Percentiles rank a stretch among this genome's conserved stretches.
phyloP scores from a whole-genome alignment of 2,329 filamentous ascomycete species.

The Pseudogymnoascus sp. region DNA sequence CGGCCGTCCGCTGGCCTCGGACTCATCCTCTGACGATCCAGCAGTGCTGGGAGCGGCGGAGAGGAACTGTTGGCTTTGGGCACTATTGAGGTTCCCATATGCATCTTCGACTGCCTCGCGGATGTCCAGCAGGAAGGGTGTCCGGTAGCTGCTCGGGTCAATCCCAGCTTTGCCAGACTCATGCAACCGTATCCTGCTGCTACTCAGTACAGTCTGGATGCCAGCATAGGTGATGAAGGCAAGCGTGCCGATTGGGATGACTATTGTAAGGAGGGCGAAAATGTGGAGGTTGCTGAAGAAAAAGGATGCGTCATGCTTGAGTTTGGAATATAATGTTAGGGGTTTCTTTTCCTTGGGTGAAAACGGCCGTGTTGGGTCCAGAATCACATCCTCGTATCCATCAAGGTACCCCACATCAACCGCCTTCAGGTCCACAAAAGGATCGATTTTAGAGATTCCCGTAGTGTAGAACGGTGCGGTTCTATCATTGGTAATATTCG shows the following conservation, averaged over 20 bases:
- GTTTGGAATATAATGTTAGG: constrained; percentile 18
- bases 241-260: constrained; percentile 61
- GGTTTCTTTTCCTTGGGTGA: constrained; percentile 30
- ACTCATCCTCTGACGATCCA: neutral
- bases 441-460: constrained; percentile 67
- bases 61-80: constrained; percentile 66
- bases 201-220: constrained; percentile 69
- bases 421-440: constrained; percentile 60
- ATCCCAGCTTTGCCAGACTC: constrained; percentile 63
- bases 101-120: constrained; percentile 57
- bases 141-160: constrained; percentile 62
- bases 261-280: neutral
- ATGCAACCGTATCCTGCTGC: constrained; percentile 67
- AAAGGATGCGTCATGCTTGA: constrained; percentile 48
- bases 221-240: constrained; percentile 69
- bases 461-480: constrained; percentile 81
- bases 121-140: constrained; percentile 68
- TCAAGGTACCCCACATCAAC: constrained; percentile 66
- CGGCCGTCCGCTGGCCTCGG: neutral
- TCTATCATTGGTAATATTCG: constrained; percentile 81
- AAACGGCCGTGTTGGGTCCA: constrained; percentile 61
- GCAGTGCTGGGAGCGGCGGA: constrained; percentile 29
- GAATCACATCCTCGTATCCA: constrained; percentile 66
- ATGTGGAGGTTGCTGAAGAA: constrained; percentile 40
- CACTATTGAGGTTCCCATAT: constrained; percentile 64